Percentiles rank a stretch among this genome's conserved stretches.
phyloP scores from a whole-genome alignment of 768 basidiomycete species.

The Trametopsis cervina region DNA sequence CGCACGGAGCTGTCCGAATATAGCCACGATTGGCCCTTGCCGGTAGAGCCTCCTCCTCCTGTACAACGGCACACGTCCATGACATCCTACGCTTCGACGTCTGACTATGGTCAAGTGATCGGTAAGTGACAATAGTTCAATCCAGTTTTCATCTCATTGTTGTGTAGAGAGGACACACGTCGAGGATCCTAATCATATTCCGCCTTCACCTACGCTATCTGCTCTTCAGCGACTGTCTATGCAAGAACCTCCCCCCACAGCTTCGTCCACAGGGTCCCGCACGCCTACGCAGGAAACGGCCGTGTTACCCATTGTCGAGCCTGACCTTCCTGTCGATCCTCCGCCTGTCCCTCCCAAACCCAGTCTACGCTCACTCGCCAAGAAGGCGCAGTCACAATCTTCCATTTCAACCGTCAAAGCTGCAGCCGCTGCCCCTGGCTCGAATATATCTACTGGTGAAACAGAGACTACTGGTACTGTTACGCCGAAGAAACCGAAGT shows the following conservation, averaged over 20 bases:
- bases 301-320: constrained; percentile 33
- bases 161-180: constrained; percentile 13
- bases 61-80: constrained; percentile 22
- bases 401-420: constrained; percentile 4
- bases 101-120: constrained; percentile 51
- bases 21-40: constrained; percentile 9
- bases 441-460: too few species aligned
- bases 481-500: constrained; percentile 29
- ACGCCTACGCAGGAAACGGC: constrained; percentile 34
- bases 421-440: neutral
- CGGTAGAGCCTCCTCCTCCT: constrained; percentile 5
- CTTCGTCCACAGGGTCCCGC: constrained; percentile 41
- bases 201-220: constrained; percentile 61
- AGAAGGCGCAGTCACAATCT: constrained; percentile 1
- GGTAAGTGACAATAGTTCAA: constrained; percentile 32
- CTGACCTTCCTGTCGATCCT: constrained; percentile 33
- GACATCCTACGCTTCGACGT: constrained; percentile 41
- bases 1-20: constrained; percentile 52
- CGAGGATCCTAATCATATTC: constrained; percentile 51
- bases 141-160: neutral
- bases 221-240: constrained; percentile 55
- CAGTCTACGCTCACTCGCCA: constrained; percentile 4
- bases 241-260: constrained; percentile 49
- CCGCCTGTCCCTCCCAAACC: constrained; percentile 8
- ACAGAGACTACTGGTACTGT: neutral